These are phyloP conservation scores for Colletotrichum spinosum DNA, from an alignment of 2,329 filamentous ascomycete species.

Conservation along the genomic window DNA sequence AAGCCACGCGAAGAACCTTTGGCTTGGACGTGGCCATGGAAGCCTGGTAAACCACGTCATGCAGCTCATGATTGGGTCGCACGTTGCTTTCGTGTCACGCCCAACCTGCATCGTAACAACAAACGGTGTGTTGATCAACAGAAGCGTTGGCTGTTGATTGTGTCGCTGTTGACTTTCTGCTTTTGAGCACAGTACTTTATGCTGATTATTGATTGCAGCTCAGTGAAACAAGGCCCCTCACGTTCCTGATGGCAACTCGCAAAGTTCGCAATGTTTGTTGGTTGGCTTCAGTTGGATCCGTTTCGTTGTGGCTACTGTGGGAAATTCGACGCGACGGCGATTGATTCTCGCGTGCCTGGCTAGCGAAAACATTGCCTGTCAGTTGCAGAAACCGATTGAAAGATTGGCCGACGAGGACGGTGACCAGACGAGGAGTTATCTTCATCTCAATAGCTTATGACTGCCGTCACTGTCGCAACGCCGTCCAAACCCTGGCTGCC, in stretches of 20 bases:
- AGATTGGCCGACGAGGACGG: not conserved
- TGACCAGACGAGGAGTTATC: not conserved
- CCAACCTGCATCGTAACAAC: not conserved
- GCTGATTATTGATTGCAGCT: not conserved
- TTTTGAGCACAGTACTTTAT: not conserved
- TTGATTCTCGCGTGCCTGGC: too few species aligned
- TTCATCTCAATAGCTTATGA: not conserved
- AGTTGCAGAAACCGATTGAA: not conserved
- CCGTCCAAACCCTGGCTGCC: slow-evolving; percentile 1
- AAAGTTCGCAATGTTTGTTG: not conserved
- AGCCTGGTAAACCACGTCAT: slow-evolving; percentile 24
- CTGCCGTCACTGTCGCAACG: not conserved
- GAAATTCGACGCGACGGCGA: too few species aligned
- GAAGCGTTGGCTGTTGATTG: not conserved
- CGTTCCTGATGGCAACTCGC: not conserved
- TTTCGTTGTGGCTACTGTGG: too few species aligned
- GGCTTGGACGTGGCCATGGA: not conserved
- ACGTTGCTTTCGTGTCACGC: not conserved
- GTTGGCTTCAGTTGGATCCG: too few species aligned
- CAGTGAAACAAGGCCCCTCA: not conserved
- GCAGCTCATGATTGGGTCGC: not conserved
- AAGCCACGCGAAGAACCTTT: not conserved
- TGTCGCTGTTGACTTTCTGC: not conserved
- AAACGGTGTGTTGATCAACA: slow-evolving; percentile 20
- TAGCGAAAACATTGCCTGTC: too few species aligned